A percentile compares a stretch with the other conserved stretches of the same genome.
These are phyloP conservation scores for Kondoa malvinella DNA, from an alignment of 768 basidiomycete genomes.

Conservation along the genomic window DNA sequence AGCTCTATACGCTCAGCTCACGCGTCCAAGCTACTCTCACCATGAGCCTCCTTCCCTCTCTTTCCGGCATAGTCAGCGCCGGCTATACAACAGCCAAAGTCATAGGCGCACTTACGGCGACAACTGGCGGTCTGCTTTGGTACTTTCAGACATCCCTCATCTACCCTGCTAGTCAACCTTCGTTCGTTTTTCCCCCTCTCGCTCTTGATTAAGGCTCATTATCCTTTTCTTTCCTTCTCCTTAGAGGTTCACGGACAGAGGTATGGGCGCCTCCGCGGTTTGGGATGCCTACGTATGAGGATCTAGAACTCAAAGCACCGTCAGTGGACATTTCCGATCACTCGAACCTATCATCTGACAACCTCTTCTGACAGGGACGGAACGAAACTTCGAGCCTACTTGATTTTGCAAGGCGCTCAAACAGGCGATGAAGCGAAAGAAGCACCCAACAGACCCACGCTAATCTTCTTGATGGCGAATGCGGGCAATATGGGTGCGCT, in stretches of 20 bases:
- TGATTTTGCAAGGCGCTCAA: conserved; percentile 47
- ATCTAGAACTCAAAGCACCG: conserved; percentile 51
- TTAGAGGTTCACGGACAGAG: neutral
- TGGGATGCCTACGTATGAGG: conserved; percentile 46
- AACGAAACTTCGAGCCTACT: conserved; percentile 54
- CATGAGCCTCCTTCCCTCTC: too few species aligned
- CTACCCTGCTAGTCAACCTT: conserved; percentile 65
- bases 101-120: neutral
- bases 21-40: too few species aligned
- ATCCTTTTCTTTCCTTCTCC: neutral
- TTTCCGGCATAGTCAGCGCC: too few species aligned
- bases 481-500: conserved; percentile 36
- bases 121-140: conserved; percentile 46
- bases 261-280: neutral
- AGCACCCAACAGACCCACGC: conserved; percentile 46
- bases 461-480: conserved; percentile 75
- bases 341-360: too few species aligned
- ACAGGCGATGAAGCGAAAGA: conserved; percentile 11
- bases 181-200: neutral
- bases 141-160: conserved; percentile 77
- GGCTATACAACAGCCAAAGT: neutral
- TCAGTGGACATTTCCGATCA: too few species aligned
- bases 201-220: too few species aligned
- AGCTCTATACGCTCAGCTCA: too few species aligned
- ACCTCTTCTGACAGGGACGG: too few species aligned